Evolutionary conservation across 768 basidiomycete genomes (phyloP), one percentile per base, ranked within the genome.

Genomic region (Phanerochaete sordida): DNA sequence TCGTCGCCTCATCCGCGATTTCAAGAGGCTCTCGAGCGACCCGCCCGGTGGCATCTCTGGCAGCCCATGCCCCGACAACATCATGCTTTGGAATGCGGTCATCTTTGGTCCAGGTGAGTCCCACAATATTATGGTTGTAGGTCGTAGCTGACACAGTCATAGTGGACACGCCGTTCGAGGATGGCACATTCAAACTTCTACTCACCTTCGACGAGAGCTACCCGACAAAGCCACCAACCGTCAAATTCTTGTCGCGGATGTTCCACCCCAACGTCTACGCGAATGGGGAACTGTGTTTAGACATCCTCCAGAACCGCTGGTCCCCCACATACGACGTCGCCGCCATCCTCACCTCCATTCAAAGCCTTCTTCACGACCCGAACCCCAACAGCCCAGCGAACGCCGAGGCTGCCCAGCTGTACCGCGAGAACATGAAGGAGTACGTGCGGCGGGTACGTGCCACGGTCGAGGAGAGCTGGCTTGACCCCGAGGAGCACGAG

Each of bases 71-170:
- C 88, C 93, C 2, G 97, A 98, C 72, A 98, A 98, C 73, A 97
- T 99, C 74, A 97, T 98, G 94, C 82, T 98, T 16, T 99, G 97
- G 97, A 99, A 99, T 69, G 97, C 97, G 1, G 97, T 99, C 59
- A 99, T 99, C 63, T 98, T 99, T 70, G 97, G 97, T 2, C 97
- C 97, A 74, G 90, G 96, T 95, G 60, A 69, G 28, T 26, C 51
- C 21, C 49, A 11, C 24, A 43, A 1, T 15, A 3, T 50, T 2
- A 28, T 3, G 6, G 23, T 31, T n/a, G n/a, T 19, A 21, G 28
- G 13, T 28, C 26, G 5, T 11, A 2, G 31, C 30, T 51, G 50
- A 51, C 49, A 51, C 26, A 1, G 26, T 45, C 33, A 9, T 73
- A 98, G 97, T 89, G 72, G 97, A 98, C 61, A 99, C 97, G 6